Evolutionary conservation across 2,329 filamentous ascomycete species (phyloP), one percentile per base, ranked within the genome.

Genomic region (Aaosphaeria pasadenensis): DNA sequence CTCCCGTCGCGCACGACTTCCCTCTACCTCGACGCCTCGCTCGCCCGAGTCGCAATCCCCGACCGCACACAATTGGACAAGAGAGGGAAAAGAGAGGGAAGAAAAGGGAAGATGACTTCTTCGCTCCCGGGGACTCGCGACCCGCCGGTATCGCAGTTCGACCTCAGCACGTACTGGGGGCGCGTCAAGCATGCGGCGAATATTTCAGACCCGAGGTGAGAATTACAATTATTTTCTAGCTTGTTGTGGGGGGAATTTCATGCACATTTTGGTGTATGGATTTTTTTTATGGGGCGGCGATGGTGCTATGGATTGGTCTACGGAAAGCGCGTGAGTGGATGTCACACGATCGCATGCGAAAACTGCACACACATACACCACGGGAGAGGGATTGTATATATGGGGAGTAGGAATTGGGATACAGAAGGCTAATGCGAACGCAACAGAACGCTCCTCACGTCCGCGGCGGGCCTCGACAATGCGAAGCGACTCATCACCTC

Each of bases 191-290:
- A 99, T 76, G 86, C 91, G 13, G 87, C 89, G 52, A 86, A 91
- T 62, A 85, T 99, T 62, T 88, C 91, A 68, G 94, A 99, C 78
- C 94, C 94, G 59, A 94, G 91, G 92, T 97, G 79, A 85, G 88
- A 62, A 50, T 31, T 35, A 32, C 45, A 11, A 41, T 41, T 2
- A 3, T 24, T 41, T 11, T 11, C 4, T 41, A 4, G 7, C 9
- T 41, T 36, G 9, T 9, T 11, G 13, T 13, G 13, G 9, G 13
- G 33, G 13, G 4, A 11, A 41, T 7, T 40, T 24, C n/a, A n/a
- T n/a, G n/a, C n/a, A n/a, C 17, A 24, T 3, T 24, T 24, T 24
- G 17, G 2, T 24, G 17, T 24, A 24, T 24, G 17, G 17, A 2
- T 24, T 24, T 24, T 24, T 24, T 24, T 24, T 24, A n/a, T n/a